A percentile compares a stretch with the other conserved stretches of the same genome.
These are phyloP conservation scores for Omphalotus olearius DNA, from an alignment of 1,284 basidiomycete genomes.

Conservation along the genomic window DNA sequence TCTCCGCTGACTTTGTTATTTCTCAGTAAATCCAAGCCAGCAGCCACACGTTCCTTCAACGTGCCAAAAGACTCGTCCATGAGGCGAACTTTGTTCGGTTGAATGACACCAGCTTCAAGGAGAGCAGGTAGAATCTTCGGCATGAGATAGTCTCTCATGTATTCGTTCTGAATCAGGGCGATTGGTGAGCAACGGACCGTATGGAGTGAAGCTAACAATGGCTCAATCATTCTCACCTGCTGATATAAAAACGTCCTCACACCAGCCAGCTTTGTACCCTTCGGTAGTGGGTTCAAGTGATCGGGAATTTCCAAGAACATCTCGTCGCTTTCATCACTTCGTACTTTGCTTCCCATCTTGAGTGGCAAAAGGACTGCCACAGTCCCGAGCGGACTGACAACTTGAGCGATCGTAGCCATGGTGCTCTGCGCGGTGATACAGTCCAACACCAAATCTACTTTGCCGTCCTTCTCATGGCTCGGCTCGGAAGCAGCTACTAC, in stretches of 20 bases:
- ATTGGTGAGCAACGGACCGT: neutral
- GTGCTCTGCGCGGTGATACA: constrained; percentile 37
- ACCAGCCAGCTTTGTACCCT: constrained; percentile 30
- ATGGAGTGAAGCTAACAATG: neutral
- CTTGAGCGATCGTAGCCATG: constrained; percentile 29
- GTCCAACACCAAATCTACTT: constrained; percentile 37
- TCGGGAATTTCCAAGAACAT: constrained; percentile 31
- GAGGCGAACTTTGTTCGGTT: constrained; percentile 38
- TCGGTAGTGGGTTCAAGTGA: constrained; percentile 20
- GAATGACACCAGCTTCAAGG: constrained; percentile 31
- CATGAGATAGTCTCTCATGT: constrained; percentile 38
- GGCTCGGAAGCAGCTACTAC: constrained; percentile 26
- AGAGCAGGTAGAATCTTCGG: constrained; percentile 40
- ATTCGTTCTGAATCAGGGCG: constrained; percentile 29
- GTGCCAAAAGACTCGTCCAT: constrained; percentile 32
- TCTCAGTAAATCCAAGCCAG: constrained; percentile 38
- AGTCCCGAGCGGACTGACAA: constrained; percentile 31
- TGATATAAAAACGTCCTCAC: constrained; percentile 41
- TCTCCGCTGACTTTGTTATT: constrained; percentile 45
- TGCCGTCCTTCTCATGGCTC: constrained; percentile 23
- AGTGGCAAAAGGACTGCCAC: constrained; percentile 46
- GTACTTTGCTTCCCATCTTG: constrained; percentile 37
- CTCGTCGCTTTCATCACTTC: constrained; percentile 24
- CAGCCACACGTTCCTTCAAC: constrained; percentile 34
- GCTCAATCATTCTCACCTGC: constrained; percentile 26